Evolutionary conservation across 306 rosid species (phyloP), one percentile per base, ranked within the genome.

Genomic region (Parietaria judaica): DNA sequence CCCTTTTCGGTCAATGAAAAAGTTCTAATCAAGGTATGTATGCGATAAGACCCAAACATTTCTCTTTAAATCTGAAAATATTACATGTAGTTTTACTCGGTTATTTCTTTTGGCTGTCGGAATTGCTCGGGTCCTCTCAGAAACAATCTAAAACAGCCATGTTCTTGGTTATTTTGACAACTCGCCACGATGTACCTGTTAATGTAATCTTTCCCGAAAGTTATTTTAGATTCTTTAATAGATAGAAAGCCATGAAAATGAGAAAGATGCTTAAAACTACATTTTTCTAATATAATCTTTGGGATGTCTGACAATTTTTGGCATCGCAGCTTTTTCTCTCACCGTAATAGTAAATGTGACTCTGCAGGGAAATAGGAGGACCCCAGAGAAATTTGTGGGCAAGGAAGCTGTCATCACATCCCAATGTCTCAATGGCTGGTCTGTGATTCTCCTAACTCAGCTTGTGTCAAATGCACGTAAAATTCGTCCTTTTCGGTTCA

Each of bases 341-440:
- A 48, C 43, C 60, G 31, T 39, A 59, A 50, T 23, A 10, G 44
- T 14, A 60, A 70, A 51, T 53, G 54, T 47, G 61, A 56, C 66
- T 74, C 68, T 74, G 65, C 85, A 92, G 99, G 99, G 99, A 60
- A 92, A 92, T 71, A 76, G 81, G 75, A 84, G 99, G 67, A 92
- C 99, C 15, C 96, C 99, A 15, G 99, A 92, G 68, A 92, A 88
- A 81, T 82, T 88, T 82, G 99, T 92, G 71, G 99, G 99, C 65
- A 92, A 92, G 81, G 99, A 92, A 79, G 99, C 99, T 35, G 78
- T 92, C 76, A 92, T 92, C 69, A 92, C 96, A 31, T 88, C 99
- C 58, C 99, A 92, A 78, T 88, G 99, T 80, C 99, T 92, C 64
- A 92, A 92, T 82, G 99, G 99, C 84, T 92, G 99, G 99, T 92